These are phyloP conservation scores for Fermentozyma sake DNA, from an alignment of 1,139 yeast genomes.

Conservation along the genomic window DNA sequence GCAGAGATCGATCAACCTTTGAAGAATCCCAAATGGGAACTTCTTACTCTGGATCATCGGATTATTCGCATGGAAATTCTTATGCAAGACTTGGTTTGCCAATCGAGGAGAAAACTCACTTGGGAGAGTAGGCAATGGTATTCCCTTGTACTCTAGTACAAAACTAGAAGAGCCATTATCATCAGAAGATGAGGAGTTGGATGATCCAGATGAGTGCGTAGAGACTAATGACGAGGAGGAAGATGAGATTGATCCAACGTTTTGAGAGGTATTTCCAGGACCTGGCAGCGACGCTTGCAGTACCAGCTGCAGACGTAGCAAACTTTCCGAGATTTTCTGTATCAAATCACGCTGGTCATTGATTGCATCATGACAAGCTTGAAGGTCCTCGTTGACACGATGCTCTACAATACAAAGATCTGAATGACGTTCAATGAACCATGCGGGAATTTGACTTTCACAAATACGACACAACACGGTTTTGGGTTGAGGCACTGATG, in stretches of 20 bases:
- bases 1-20: constrained; percentile 60
- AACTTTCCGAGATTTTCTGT: constrained; percentile 38
- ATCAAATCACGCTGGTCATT: constrained; percentile 66
- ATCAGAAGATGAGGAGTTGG: constrained; percentile 13
- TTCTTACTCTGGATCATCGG: constrained; percentile 23
- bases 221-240: constrained; percentile 17
- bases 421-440: constrained; percentile 94
- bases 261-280: constrained; percentile 3
- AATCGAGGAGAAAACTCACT: constrained; percentile 19
- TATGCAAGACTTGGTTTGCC: constrained; percentile 18
- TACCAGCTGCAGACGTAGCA: constrained; percentile 16
- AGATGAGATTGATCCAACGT: constrained; percentile 10
- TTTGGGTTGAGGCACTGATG: constrained; percentile 69
- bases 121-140: constrained; percentile 39
- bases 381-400: constrained; percentile 75
- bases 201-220: constrained; percentile 16
- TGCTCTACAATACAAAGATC: constrained; percentile 87
- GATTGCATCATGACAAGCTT: constrained; percentile 69
- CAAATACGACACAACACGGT: constrained; percentile 86
- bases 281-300: constrained; percentile 1
- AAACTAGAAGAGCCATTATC: constrained; percentile 9
- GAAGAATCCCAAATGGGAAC: constrained; percentile 68
- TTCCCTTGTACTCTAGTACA: constrained; percentile 55
- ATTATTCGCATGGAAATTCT: constrained; percentile 10
- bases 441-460: constrained; percentile 85